phyloP scores from a whole-genome alignment of 2,329 filamentous ascomycete genomes.

The Orbilia javanica region DNA sequence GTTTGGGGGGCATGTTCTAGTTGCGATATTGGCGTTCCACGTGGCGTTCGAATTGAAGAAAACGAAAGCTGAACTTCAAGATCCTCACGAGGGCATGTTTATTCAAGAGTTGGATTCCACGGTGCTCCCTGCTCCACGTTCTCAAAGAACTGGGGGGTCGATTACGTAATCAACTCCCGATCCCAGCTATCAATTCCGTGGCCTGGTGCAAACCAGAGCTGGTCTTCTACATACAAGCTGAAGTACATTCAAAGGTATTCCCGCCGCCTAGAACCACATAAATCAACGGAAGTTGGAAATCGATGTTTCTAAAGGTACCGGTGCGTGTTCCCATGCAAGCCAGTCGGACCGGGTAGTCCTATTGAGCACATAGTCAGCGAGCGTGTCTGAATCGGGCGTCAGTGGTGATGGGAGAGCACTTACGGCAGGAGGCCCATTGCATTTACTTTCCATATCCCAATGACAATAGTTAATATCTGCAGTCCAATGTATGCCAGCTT shows the following conservation, averaged over 20 bases:
- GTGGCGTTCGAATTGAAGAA: not conserved
- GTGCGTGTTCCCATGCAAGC: constrained; percentile 84
- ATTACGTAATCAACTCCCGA: constrained; percentile 34
- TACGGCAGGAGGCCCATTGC: constrained; percentile 94
- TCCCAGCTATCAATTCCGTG: not conserved
- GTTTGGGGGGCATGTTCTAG: constrained; percentile 7
- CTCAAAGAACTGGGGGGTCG: not conserved
- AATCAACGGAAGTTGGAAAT: constrained; percentile 56
- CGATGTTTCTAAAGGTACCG: constrained; percentile 65
- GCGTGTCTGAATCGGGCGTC: not conserved
- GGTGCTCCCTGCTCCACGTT: not conserved
- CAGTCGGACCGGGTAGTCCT: constrained; percentile 97
- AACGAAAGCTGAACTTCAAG: not conserved
- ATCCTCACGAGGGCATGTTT: not conserved
- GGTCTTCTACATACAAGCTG: constrained; percentile 24
- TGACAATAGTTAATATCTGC: constrained; percentile 83
- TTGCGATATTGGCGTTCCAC: not conserved
- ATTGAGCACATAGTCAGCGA: not conserved
- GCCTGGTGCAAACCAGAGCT: not conserved
- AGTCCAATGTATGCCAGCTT: constrained; percentile 90
- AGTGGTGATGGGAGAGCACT: constrained; percentile 65
- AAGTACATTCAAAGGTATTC: not conserved
- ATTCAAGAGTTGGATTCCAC: not conserved
- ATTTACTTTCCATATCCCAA: constrained; percentile 97
- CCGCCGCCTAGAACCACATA: not conserved